Conservation (phyloP, 306 rosid species). For the Medicago truncatula region MtrunA17r5.0-ANR NC_053049.1:39511001-39511500, state of each 20-base stretch:
- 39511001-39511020: conserved; percentile 28
- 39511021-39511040: conserved; percentile 42
- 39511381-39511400: not conserved
- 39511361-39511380: not conserved
- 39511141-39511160: conserved; percentile 77
- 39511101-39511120: conserved; percentile 69
- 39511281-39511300: conserved; percentile 61
- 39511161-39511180: conserved; percentile 61
- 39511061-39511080: conserved; percentile 72
- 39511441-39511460: conserved; percentile 69
- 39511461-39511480: conserved; percentile 5
- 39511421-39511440: conserved; percentile 65
- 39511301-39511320: conserved; percentile 66
- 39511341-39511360: not conserved
- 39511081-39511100: conserved; percentile 59
- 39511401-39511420: conserved; percentile 64
- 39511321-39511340: conserved; percentile 4
- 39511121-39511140: conserved; percentile 61
- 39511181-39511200: conserved; percentile 64
- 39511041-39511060: conserved; percentile 53
- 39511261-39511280: conserved; percentile 61
- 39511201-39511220: conserved; percentile 73
- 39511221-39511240: conserved; percentile 79
- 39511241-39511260: conserved; percentile 60
- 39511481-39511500: conserved; percentile 26